phyloP scores from a whole-genome alignment of 1,284 basidiomycete species.

The Sanguinoderma infundibulare region DNA sequence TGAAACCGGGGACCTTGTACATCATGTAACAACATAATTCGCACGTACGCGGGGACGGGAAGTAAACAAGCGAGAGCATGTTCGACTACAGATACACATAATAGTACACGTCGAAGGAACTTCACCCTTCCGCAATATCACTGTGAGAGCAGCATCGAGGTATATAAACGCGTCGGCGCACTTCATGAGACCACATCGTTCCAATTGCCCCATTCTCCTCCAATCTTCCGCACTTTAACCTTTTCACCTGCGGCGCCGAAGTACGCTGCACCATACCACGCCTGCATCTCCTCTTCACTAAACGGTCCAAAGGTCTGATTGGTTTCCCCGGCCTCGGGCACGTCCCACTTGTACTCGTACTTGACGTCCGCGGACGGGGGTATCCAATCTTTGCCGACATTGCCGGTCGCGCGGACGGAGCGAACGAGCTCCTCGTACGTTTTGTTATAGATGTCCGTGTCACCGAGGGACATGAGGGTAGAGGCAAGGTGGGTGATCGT shows the following conservation, averaged over 20 bases:
- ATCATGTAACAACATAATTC: constrained; percentile 3
- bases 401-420: constrained; percentile 69
- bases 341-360: constrained; percentile 82
- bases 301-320: constrained; percentile 77
- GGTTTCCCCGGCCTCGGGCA: constrained; percentile 49
- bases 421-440: constrained; percentile 85
- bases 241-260: constrained; percentile 78
- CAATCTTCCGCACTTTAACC: constrained; percentile 65
- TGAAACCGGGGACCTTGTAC: neutral
- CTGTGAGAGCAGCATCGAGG: neutral
- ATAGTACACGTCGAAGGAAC: constrained; percentile 29
- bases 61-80: constrained; percentile 9
- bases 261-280: constrained; percentile 77
- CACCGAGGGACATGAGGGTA: constrained; percentile 80
- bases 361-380: constrained; percentile 77
- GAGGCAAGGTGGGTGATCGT: constrained; percentile 83
- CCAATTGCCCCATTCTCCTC: constrained; percentile 77
- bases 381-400: constrained; percentile 69
- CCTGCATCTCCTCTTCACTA: constrained; percentile 71
- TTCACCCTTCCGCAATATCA: neutral
- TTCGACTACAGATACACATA: constrained; percentile 34
- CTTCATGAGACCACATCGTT: constrained; percentile 56
- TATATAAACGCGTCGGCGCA: neutral
- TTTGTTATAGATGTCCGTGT: constrained; percentile 82
- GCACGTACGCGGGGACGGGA: neutral